These are phyloP conservation scores for Paecilomyces dactylethromorphus DNA, from an alignment of 2,329 filamentous ascomycete species.

Conservation along the genomic window DNA sequence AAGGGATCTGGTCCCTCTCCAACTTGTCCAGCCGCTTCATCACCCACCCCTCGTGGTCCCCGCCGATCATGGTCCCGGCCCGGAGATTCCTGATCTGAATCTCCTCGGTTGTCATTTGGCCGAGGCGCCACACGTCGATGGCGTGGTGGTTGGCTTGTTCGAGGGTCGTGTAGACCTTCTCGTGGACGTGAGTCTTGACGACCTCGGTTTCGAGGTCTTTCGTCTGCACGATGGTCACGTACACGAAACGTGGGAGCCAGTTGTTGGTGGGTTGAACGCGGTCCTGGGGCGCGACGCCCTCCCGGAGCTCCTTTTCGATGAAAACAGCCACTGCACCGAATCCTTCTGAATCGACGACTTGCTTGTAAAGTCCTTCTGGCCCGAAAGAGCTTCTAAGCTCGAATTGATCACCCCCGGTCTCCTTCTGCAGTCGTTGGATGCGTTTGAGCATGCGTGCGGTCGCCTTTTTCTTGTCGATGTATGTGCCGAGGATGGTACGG, in stretches of 20 bases:
- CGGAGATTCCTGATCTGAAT: conserved; percentile 4
- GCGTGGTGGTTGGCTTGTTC: conserved; percentile 13
- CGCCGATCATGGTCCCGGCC: conserved; percentile 10
- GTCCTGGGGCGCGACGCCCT: background rate
- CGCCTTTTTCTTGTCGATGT: background rate
- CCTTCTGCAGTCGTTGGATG: background rate
- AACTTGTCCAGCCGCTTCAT: conserved; percentile 9
- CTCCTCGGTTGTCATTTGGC: background rate
- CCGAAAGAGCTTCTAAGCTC: background rate
- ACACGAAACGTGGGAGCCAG: background rate
- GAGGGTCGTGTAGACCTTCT: conserved; percentile 7
- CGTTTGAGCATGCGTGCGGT: background rate
- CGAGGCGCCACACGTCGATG: conserved; percentile 5
- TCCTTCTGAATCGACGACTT: background rate
- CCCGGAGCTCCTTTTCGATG: background rate
- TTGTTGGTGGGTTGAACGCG: background rate
- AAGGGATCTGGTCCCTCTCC: conserved; percentile 9
- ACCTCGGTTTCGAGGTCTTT: background rate
- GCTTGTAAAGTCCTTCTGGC: background rate
- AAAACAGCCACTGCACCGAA: background rate
- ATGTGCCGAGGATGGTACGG: background rate
- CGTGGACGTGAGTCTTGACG: background rate
- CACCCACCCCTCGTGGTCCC: conserved; percentile 7
- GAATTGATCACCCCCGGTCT: background rate
- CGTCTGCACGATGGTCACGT: background rate